phyloP scores from a whole-genome alignment of 129 eudicot genomes.

The Erigeron canadensis region DNA sequence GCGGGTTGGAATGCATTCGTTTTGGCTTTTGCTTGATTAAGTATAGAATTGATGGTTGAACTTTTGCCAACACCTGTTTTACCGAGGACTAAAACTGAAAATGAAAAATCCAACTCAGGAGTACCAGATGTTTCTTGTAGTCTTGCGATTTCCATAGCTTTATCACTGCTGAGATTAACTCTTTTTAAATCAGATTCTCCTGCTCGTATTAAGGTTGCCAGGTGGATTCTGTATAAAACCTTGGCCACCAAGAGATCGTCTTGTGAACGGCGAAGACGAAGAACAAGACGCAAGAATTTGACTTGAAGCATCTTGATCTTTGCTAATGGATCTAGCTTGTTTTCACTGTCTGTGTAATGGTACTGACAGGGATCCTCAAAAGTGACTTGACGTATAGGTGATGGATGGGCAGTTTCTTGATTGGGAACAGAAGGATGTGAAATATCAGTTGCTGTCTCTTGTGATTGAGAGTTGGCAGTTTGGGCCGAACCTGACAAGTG shows the following conservation, averaged over 20 bases:
- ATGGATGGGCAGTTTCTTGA: conserved; percentile 39
- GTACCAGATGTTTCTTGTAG: conserved; percentile 58
- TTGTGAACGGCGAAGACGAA: conserved; percentile 55
- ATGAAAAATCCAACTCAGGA: conserved; percentile 68
- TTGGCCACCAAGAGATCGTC: conserved; percentile 81
- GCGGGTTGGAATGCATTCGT: conserved; percentile 84
- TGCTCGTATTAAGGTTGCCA: conserved; percentile 80
- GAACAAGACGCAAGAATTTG: conserved; percentile 73
- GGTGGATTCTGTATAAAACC: conserved; percentile 83
- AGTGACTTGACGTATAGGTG: conserved; percentile 36
- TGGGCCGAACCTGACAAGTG: conserved; percentile 46
- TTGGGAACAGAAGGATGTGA: conserved; percentile 42
- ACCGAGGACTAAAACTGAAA: conserved; percentile 76
- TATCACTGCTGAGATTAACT: conserved; percentile 55
- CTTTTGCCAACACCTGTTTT: conserved; percentile 95
- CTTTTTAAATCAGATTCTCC: conserved; percentile 83
- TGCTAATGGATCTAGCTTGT: conserved; percentile 58
- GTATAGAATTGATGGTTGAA: conserved; percentile 88
- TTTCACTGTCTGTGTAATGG: conserved; percentile 33
- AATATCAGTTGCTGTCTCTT: conserved; percentile 38
- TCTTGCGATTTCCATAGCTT: conserved; percentile 68
- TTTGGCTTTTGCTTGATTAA: conserved; percentile 61
- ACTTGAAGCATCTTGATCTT: conserved; percentile 73
- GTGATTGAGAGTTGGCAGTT: conserved; percentile 37
- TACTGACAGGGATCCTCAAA: conserved; percentile 43